Percentiles rank a stretch among this genome's conserved stretches.
These are phyloP conservation scores for Flaveria bidentis DNA, from an alignment of 129 eudicot species.

Conservation along the genomic window DNA sequence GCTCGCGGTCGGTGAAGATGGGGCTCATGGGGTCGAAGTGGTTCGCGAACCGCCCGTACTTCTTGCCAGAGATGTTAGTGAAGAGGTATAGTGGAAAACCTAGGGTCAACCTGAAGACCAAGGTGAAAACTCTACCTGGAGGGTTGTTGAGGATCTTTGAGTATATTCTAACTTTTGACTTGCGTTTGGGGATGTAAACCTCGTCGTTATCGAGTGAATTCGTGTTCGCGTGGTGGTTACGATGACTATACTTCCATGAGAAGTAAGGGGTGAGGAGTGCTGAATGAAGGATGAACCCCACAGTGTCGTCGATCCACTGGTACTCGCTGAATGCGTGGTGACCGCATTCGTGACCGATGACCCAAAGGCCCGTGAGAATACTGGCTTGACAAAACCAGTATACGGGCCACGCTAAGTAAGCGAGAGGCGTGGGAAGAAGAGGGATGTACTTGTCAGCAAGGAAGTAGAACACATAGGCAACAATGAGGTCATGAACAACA, in stretches of 20 bases:
- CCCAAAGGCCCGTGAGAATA: constrained; percentile 42
- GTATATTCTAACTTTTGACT: constrained; percentile 26
- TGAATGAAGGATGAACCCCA: constrained; percentile 36
- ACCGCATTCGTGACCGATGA: constrained; percentile 40
- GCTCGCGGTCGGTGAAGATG: constrained; percentile 37
- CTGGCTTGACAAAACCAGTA: constrained; percentile 40
- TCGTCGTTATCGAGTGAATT: constrained; percentile 39
- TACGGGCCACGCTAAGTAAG: constrained; percentile 37
- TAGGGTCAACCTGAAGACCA: constrained; percentile 28
- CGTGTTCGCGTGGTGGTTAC: constrained; percentile 42
- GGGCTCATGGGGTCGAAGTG: constrained; percentile 42
- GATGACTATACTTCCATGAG: constrained; percentile 43
- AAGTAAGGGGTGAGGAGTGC: constrained; percentile 37
- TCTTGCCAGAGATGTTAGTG: constrained; percentile 38
- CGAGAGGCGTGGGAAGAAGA: constrained; percentile 23
- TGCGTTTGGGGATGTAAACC: constrained; percentile 42
- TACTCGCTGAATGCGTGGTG: constrained; percentile 39
- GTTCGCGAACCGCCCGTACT: constrained; percentile 38
- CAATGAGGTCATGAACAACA: constrained; percentile 38
- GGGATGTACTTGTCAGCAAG: constrained; percentile 33
- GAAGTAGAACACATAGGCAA: constrained; percentile 30
- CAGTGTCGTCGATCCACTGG: constrained; percentile 36
- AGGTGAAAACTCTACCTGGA: constrained; percentile 39
- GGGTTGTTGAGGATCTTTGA: constrained; percentile 41
- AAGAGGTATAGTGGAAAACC: constrained; percentile 40